Evolutionary conservation across 1,284 basidiomycete species (phyloP).

Genomic region (Microbotryum scabiosae): DNA sequence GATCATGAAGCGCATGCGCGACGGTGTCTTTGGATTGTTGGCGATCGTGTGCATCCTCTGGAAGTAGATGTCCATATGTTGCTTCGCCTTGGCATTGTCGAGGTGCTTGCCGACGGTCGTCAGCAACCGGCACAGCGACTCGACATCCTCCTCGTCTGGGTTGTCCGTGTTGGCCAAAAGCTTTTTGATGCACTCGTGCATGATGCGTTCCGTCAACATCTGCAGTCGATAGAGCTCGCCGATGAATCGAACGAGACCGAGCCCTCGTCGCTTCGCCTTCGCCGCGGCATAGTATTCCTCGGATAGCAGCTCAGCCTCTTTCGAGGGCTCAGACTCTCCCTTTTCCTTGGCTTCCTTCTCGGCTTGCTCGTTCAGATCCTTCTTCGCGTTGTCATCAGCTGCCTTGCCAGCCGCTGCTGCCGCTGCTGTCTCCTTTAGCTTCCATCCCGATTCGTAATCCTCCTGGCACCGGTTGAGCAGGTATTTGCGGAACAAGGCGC

Average conservation of each 20-base stretch:
- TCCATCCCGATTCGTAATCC: slow-evolving; percentile 82
- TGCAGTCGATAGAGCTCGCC: slow-evolving; percentile 95
- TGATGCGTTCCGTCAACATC: slow-evolving; percentile 89
- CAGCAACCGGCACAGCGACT: slow-evolving; percentile 86
- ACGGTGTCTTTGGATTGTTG: slow-evolving; percentile 63
- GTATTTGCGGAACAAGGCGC: slow-evolving; percentile 80
- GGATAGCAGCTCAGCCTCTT: slow-evolving; percentile 54
- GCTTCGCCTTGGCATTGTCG: slow-evolving; percentile 67
- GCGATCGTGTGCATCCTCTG: slow-evolving; percentile 72
- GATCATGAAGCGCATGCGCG: slow-evolving; percentile 92
- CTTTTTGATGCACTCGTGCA: slow-evolving; percentile 94
- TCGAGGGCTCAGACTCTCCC: slow-evolving; percentile 21
- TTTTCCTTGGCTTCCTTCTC: slow-evolving; percentile 39
- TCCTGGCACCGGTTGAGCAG: slow-evolving; percentile 86
- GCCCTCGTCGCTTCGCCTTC: slow-evolving; percentile 92
- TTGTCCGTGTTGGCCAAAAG: slow-evolving; percentile 83
- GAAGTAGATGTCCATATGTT: slow-evolving; percentile 89
- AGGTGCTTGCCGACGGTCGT: slow-evolving; percentile 77
- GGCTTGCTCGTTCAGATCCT: slow-evolving; percentile 45
- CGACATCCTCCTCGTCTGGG: slow-evolving; percentile 95
- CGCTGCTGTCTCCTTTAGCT: slow-evolving; percentile 48
- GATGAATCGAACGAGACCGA: slow-evolving; percentile 95
- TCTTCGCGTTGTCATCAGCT: slow-evolving; percentile 49
- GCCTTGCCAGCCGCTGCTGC: slow-evolving; percentile 50
- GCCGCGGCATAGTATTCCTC: slow-evolving; percentile 95